phyloP scores from a whole-genome alignment of 495 filamentous ascomycete genomes.

The Hypoxylon perforatum region DNA sequence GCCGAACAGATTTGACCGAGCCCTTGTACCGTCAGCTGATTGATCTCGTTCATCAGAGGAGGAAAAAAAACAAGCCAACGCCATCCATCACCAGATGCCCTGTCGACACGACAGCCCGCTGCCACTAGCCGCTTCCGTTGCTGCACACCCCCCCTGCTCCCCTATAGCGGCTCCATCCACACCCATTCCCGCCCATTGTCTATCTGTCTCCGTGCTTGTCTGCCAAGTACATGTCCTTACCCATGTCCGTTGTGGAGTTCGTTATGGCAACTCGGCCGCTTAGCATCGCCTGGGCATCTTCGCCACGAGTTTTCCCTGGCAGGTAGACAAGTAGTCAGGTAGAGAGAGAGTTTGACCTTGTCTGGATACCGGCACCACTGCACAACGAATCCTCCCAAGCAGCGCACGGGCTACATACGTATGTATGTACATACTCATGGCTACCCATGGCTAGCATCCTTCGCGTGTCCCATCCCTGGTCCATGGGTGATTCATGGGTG shows the following conservation, averaged over 20 bases:
- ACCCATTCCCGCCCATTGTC: conserved; percentile 16
- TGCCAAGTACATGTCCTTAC: conserved; percentile 18
- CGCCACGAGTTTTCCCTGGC: conserved; percentile 24
- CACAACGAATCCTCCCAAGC: conserved; percentile 19
- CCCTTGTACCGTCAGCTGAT: conserved; percentile 24
- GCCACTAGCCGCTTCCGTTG: conserved; percentile 34
- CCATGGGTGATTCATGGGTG: conserved; percentile 30
- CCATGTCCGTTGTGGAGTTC: conserved; percentile 15
- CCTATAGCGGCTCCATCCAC: conserved; percentile 12
- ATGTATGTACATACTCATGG: neutral
- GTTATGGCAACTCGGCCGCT: conserved; percentile 35
- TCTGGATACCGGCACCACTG: conserved; percentile 29
- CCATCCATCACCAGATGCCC: conserved; percentile 12
- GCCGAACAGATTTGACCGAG: conserved; percentile 15
- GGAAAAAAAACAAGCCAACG: neutral
- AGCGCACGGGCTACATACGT: neutral
- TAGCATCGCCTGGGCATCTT: conserved; percentile 27
- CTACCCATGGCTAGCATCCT: conserved; percentile 27
- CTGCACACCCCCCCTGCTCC: conserved; percentile 30
- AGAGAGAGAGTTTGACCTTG: conserved; percentile 17
- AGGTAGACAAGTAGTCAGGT: conserved; percentile 10
- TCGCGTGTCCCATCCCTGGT: conserved; percentile 30
- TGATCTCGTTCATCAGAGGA: conserved; percentile 14
- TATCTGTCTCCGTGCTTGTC: too few relatives aligned
- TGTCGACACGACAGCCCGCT: conserved; percentile 24